Base-by-base conservation (phyloP, 129 eudicot species). In the Saposhnikovia divaricata region DNA sequence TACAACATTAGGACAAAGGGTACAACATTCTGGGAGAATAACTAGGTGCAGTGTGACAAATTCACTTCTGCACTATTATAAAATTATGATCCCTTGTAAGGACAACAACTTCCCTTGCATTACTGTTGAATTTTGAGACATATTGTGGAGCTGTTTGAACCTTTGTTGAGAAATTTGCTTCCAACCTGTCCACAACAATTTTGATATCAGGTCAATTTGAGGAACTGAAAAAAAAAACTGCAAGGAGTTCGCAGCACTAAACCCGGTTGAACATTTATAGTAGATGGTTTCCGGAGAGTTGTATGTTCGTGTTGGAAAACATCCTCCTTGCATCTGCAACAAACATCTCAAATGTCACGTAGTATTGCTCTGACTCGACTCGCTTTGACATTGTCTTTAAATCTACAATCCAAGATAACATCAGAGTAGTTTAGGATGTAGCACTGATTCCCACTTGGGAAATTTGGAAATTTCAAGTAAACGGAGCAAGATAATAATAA, bases 261-360 rank as follows among this genome's bases (percentile, higher is more conserved):
- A 79, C 98, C 96, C 92, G 80, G 93, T 94, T 76, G 98, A 84
- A 78, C 98, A 92, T 87, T 92, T 94, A 61, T 88, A 94, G 72
- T 94, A 94, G 10, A 94, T 92, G 27, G 98, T 94, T 40, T 94
- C 98, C 0, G 97, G 93, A 27, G 98, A 90, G 78, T 94, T 94
- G 81, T 94, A 94, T 40, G 96, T 94, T 47, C 93, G 90, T 13
- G 76, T 94, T 94, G 61, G 91, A 85, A 87, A 94, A 94, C 98
- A 94, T 94, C 84, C 97, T 90, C 87, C 82, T 87, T 11, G 83
- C 96, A 87, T 94, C 98, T 31, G 97, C 97, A 72, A 86, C 76
- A 81, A 94, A 94, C 98, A 94, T 94, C 88, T 94, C 98, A 14
- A 94, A 88, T 27, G 98, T 92, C 59, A 92, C 92, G 40, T 94